phyloP scores from a whole-genome alignment of 2,329 filamentous ascomycete genomes.

The Neofusicoccum ribis region DNA sequence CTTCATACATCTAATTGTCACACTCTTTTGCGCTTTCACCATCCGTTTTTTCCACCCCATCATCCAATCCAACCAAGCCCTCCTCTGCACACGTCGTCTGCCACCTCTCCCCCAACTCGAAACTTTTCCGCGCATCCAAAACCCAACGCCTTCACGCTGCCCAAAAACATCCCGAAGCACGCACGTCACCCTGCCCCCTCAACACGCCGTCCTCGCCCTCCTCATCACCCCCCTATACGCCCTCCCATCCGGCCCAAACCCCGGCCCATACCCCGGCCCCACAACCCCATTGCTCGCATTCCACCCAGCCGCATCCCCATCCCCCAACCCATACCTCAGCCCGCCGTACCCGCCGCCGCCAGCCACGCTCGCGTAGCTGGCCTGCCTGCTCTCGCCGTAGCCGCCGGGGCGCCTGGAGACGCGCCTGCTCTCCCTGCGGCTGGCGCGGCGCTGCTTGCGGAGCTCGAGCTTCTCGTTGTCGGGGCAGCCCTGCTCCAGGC shows the following conservation, averaged over 20 bases:
- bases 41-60: no score
- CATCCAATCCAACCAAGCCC: no score
- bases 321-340: background rate
- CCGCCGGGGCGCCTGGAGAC: background rate
- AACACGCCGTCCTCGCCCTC: background rate
- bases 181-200: background rate
- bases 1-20: no score
- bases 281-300: conserved; percentile 5
- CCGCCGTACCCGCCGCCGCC: background rate
- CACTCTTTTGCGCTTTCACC: no score
- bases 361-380: background rate
- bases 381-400: background rate
- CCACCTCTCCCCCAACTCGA: no score
- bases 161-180: no score
- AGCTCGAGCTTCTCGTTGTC: background rate
- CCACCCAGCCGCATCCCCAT: background rate
- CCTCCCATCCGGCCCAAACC: background rate
- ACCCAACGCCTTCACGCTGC: no score
- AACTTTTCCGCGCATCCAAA: no score
- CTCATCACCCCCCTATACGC: background rate
- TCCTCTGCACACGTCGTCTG: no score
- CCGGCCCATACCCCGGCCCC: background rate
- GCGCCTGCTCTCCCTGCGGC: background rate
- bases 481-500: background rate
- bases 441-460: background rate